Evolutionary conservation across 2,329 filamentous ascomycete species (phyloP), one percentile per base, ranked within the genome.

Genomic region (Diaporthe capsici): DNA sequence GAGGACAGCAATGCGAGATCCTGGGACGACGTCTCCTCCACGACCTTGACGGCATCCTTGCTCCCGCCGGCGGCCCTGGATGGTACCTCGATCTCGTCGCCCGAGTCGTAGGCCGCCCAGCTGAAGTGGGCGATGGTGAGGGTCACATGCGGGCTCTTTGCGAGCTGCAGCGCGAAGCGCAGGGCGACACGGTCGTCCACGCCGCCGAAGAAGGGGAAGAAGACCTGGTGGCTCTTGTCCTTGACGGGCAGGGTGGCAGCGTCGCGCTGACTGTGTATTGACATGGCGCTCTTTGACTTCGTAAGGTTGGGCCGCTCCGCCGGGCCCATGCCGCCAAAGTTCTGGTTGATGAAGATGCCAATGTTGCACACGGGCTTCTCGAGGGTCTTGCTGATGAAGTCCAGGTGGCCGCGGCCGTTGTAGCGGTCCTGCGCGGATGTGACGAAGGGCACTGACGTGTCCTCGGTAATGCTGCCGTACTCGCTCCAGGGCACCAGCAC

Each of bases 401-500:
- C 86, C 7, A 92, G 90, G 82, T 98, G 96, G 0, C 89, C 83
- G 3, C 88, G 88, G 42, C 89, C 90, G 4, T 86, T 86, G 76
- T 95, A 93, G 51, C 91, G 90, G 78, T 89, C 92, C 86, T 87
- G 86, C 2, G 85, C 82, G 7, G 88, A 86, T 6, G 86, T 84
- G 49, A 82, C 80, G 60, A 85, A 82, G 5, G 84, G 81, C 49
- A 84, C 82, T 58, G 82, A 85, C 77, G 86, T 86, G 55, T 92
- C 90, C 77, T 98, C 95, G 12, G 89, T 90, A 79, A 96, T 89
- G 76, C 90, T 91, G 17, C 95, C 95, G 0, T 92, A 93, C 79
- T 97, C 94, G 79, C 94, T 96, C 96, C 97, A 98, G 0, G 96
- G 96, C 8, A 98, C 90, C 4, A 98, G 87, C 8, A 98, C 88